Conservation (phyloP, 2,329 filamentous ascomycete species). For the Penicillium sp. region DNA sequence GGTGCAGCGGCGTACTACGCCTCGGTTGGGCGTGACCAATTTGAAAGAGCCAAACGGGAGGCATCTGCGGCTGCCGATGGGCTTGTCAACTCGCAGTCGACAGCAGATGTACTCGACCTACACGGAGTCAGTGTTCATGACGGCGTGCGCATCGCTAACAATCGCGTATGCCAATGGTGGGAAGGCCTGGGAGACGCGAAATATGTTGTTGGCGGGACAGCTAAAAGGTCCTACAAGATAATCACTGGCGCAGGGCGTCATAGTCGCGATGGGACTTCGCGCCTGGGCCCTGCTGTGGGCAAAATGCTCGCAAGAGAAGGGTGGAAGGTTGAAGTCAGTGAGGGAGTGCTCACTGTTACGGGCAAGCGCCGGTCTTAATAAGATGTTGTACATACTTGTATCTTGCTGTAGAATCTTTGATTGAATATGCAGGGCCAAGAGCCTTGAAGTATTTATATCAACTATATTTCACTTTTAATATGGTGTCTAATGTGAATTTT, state of each 20-base stretch:
- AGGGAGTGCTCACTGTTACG: slow-evolving; percentile 66
- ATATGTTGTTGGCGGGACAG: slow-evolving; percentile 43
- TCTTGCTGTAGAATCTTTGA: no score
- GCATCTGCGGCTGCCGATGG: slow-evolving; percentile 65
- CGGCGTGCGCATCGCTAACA: slow-evolving; percentile 71
- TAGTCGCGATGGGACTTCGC: slow-evolving; percentile 69
- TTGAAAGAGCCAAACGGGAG: slow-evolving; percentile 55
- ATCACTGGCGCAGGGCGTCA: slow-evolving; percentile 80
- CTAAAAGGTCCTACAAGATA: slow-evolving; percentile 62
- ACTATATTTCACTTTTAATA: no score
- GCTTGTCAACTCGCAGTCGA: slow-evolving; percentile 66
- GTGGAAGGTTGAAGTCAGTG: slow-evolving; percentile 73
- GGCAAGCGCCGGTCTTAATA: slow-evolving; percentile 41
- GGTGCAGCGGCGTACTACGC: slow-evolving; percentile 74
- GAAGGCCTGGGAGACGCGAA: slow-evolving; percentile 62
- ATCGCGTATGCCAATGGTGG: slow-evolving; percentile 73
- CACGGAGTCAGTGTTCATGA: slow-evolving; percentile 80
- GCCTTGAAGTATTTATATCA: neutral
- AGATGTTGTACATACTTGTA: neutral
- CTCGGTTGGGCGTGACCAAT: slow-evolving; percentile 63
- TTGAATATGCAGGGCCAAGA: no score
- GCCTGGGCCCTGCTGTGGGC: slow-evolving; percentile 74
- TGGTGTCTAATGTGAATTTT: no score
- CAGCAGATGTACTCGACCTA: slow-evolving; percentile 62
- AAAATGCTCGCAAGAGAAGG: slow-evolving; percentile 71